Base-by-base conservation (phyloP, 2,329 filamentous ascomycete species). In the Rhynchosporium secalis region DNA sequence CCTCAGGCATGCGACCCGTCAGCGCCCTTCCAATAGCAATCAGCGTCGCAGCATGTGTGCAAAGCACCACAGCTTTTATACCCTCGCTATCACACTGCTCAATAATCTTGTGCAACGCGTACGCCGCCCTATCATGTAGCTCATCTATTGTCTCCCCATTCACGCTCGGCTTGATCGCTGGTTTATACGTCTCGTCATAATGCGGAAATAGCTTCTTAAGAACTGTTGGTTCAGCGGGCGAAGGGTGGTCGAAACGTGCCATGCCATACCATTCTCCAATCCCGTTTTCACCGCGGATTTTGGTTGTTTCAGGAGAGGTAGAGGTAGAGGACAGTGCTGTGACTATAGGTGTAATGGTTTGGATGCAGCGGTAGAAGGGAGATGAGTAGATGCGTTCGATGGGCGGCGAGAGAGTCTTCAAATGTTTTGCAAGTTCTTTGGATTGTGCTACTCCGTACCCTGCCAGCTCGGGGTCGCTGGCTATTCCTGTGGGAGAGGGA, bases 211-310 rank as follows among this genome's bases (percentile, higher is more conserved):
- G 82, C 26, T 75, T 75, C 64, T 83, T 82, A 64, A 99, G 81
- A 40, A 83, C 78, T 33, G 80, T 70, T 13, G 87, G 78, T 3
- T 83, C 76, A 2, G 92, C 91, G 2, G 94, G 92, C 15, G 83
- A 81, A 0, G 95, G 95, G 72, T 98, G 95, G 60, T 90, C 83
- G 76, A 96, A 97, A 63, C 86, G 86, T 15, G 93, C 92, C 54
- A 86, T 82, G 31, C 95, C 95, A 75, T 95, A 98, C 89, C 95
- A 98, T 79, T 99, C 95, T 65, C 91, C 88, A 45, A 87, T 71
- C 12, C 84, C 84, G 61, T 79, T 76, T 69, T 88, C 85, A 54
- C 80, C 81, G 41, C 82, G 79, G 64, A 87, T 81, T 45, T 72
- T 76, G 61, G 76, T 68, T 31, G 72, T 65, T 15, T 69, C 60